Evolutionary conservation across 169 alveolate genomes (phyloP).

Genomic region (Haemoproteus tartakovskyi): DNA sequence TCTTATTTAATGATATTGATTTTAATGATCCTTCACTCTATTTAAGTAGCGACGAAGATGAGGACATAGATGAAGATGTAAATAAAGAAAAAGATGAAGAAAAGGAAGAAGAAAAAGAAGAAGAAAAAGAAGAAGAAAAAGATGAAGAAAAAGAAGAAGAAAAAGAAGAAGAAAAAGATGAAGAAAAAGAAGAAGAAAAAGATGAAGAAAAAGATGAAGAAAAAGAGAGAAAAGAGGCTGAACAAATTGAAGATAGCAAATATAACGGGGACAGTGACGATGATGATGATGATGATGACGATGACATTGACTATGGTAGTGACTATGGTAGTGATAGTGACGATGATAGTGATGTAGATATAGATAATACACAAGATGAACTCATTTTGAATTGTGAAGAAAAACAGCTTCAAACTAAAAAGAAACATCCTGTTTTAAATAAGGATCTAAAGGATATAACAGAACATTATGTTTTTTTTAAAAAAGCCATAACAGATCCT

Average conservation of each 20-base stretch:
- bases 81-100: too few relatives aligned
- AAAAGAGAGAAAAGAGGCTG: too few relatives aligned
- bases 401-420: constrained; percentile 9
- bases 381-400: constrained; percentile 44
- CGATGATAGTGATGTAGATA: not conserved
- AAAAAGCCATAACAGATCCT: constrained; percentile 26
- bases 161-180: not conserved
- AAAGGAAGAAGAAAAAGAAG: not conserved
- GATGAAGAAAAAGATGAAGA: too few relatives aligned
- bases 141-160: not conserved
- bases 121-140: not conserved
- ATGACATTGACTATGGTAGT: constrained; percentile 10
- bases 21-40: too few relatives aligned
- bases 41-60: too few relatives aligned
- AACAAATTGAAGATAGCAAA: not conserved
- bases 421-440: constrained; percentile 2
- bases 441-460: constrained; percentile 14
- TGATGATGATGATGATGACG: constrained; percentile 1
- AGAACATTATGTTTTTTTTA: constrained; percentile 20
- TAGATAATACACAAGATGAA: not conserved
- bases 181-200: not conserved
- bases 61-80: not conserved
- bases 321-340: not conserved
- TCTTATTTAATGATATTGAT: not conserved
- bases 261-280: not conserved